Base-by-base conservation (phyloP, 2,329 filamentous ascomycete species). In the Hortaea werneckii region DNA sequence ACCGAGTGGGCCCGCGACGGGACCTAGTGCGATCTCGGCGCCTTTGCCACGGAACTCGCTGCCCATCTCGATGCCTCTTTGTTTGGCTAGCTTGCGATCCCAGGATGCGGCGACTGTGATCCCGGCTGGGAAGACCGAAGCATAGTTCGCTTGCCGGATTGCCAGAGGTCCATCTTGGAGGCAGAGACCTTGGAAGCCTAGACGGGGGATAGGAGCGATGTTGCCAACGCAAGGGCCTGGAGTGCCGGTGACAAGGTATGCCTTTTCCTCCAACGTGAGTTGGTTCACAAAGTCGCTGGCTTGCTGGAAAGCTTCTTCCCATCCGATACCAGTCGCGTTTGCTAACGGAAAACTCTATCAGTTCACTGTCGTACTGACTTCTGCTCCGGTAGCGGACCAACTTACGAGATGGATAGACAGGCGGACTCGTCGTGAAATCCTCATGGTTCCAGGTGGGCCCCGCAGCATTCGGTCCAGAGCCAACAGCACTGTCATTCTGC, bases 81-180 rank as follows among this genome's bases (percentile, higher is more conserved):
- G 48, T 10, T 60, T 55, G 6, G 60, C 58, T 1, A 70, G 55
- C 6, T 55, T 39, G 10, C 58, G 58, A 41, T 71, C 65, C 65
- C 66, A 71, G 3, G 65, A 59, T 12, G 67, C 65, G 2, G 61
- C 67, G 0, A 63, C 62, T n/a, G 61, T 52, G 5, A 70, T 42
- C 4, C 60, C 49, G 6, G 84, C 76, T 0, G 86, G 85, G 55
- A 90, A 92, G 0, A 79, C 83, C 0, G 85, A 88, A 42, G 82
- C 79, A 49, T 86, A 79, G 52, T 87, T 83, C 1, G 83, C 79
- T 13, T 79, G 77, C 20, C 84, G 77, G 11, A 92, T 72, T 1
- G 86, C 85, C n/a, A 55, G 48, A 9, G 56, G 55, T 6, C 54
- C 54, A 45, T 60, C 57, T 26, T 54, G 47, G 30, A 58, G 52